Evolutionary conservation across 2,329 filamentous ascomycete species (phyloP).

Genomic region (Cytospora mali): DNA sequence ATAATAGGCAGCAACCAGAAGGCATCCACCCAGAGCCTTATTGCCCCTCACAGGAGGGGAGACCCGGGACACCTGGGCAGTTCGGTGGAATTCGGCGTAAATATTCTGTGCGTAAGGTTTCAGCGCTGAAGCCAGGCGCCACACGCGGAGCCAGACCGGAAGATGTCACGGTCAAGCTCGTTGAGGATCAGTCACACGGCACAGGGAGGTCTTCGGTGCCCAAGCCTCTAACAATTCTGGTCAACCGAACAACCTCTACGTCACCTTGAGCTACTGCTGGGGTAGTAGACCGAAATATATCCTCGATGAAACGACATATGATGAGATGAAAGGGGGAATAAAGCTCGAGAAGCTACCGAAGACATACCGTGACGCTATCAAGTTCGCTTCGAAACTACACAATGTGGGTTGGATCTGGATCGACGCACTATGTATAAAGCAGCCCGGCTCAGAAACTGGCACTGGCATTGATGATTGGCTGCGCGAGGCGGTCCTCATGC

Average conservation of each 20-base stretch:
- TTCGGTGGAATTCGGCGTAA: not conserved
- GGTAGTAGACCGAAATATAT: not conserved
- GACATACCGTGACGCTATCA: conserved; percentile 8
- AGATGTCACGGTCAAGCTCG: not conserved
- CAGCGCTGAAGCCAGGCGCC: not conserved
- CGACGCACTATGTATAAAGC: conserved; percentile 14
- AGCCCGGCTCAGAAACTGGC: conserved; percentile 1
- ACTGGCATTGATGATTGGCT: conserved; percentile 29
- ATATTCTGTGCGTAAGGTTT: not conserved
- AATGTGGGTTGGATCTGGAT: conserved; percentile 25
- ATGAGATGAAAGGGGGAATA: not conserved
- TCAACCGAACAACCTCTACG: not conserved
- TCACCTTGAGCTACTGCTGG: conserved; percentile 21
- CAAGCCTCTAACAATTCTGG: no score
- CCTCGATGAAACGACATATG: not conserved
- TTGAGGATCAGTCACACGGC: not conserved
- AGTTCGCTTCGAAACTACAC: not conserved
- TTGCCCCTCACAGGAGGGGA: not conserved
- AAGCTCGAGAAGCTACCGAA: not conserved
- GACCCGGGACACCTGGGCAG: not conserved
- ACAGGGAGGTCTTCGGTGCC: not conserved
- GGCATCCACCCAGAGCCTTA: not conserved
- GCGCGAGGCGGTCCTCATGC: conserved; percentile 28
- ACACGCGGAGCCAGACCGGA: not conserved
- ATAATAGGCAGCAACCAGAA: not conserved